Base-by-base conservation (phyloP, 306 rosid genomes). In the Ziziphus jujuba region DNA sequence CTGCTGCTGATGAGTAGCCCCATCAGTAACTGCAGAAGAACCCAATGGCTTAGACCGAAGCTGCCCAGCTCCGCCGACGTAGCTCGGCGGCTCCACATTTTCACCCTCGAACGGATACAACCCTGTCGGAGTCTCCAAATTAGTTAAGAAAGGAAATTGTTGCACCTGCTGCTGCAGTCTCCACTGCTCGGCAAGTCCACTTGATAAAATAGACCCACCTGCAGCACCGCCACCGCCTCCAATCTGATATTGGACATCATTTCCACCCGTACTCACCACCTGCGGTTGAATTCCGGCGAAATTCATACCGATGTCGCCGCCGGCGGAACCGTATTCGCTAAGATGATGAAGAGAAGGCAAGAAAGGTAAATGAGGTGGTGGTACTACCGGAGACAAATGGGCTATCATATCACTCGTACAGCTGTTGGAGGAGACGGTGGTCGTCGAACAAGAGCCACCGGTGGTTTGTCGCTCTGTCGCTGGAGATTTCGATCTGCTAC, bases 61-160 rank as follows among this genome's bases (percentile, higher is more conserved):
- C 79, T 69, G 69, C 16, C 71, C 74, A 47, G 70, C 66, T 54
- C 63, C 72, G 14, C 77, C 75, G 3, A 56, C 73, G 70, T 65
- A 78, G 35, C 69, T 69, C 12, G 61, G 61, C 5, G 58, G 67
- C 50, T 79, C 82, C 63, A 25, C 78, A 77, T 76, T 74, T 33
- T 65, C 81, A 48, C 78, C 63, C 4, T 74, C 82, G 72, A 76
- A 81, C 43, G 79, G 84, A 74, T 77, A 85, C 28, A 83, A 58
- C 49, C 96, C 85, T 20, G 63, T 59, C 62, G 89, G 86, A 33
- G 78, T 71, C 23, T 87, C 91, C 66, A 81, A 69, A 75, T 78
- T 83, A 45, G 78, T 67, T 75, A 91, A 63, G 80, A 87, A 82
- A 64, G 96, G 87, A 44, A 87, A 78, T 59, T 84, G 91, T 11